These are phyloP conservation scores for Rhododendron griersonianum DNA, from an alignment of 148 eudicot genomes.

Conservation along the genomic window DNA sequence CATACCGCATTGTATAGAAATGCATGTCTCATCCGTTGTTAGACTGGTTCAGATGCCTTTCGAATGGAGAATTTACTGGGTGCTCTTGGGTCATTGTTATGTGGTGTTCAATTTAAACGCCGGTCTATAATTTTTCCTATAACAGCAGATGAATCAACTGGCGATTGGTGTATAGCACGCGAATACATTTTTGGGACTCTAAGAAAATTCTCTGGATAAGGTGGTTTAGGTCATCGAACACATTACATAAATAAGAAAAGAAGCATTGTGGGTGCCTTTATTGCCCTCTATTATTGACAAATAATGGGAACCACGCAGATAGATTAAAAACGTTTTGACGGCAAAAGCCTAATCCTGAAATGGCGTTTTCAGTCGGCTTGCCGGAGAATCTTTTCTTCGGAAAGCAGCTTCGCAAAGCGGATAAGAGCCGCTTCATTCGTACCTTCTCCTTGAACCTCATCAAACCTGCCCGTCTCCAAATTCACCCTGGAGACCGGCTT, in stretches of 20 bases:
- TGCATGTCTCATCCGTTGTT: not conserved
- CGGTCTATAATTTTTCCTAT: not conserved
- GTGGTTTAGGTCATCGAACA: not conserved
- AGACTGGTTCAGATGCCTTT: not conserved
- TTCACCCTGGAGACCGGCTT: constrained; percentile 48
- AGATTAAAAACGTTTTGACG: not conserved
- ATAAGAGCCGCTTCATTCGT: constrained; percentile 48
- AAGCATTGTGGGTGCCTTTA: not conserved
- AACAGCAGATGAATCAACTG: not conserved
- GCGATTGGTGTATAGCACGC: not conserved
- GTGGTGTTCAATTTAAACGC: not conserved
- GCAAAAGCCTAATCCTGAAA: not conserved
- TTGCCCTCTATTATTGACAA: not conserved
- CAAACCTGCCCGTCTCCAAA: constrained; percentile 47
- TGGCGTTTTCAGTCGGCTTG: not conserved
- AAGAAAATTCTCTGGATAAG: not conserved
- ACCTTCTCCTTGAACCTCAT: constrained; percentile 37
- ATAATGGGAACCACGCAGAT: not conserved
- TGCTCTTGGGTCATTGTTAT: not conserved
- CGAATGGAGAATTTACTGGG: not conserved
- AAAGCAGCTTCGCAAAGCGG: constrained; percentile 50
- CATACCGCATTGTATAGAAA: not conserved
- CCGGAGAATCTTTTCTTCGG: constrained; percentile 50
- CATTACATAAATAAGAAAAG: not conserved
- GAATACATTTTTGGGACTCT: not conserved